These are phyloP conservation scores for Metarhizium album DNA, from an alignment of 2,329 filamentous ascomycete genomes.

Conservation along the genomic window DNA sequence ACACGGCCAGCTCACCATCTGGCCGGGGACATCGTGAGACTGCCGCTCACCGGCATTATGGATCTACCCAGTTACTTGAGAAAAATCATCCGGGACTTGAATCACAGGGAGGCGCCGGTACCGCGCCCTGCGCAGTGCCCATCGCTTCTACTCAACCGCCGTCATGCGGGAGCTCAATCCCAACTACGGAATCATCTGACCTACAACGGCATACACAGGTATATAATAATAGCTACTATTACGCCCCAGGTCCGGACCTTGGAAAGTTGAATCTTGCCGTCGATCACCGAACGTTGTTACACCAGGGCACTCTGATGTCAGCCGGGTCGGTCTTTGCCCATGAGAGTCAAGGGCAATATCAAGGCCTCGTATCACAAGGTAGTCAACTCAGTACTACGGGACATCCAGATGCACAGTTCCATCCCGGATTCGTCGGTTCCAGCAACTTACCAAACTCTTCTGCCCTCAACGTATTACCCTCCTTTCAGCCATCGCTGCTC, in stretches of 20 bases:
- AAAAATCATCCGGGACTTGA: not conserved
- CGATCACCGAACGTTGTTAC: not conserved
- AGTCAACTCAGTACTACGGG: not conserved
- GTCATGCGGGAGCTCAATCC: not conserved
- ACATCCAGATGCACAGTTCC: not conserved
- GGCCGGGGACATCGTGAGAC: slow-evolving; percentile 3
- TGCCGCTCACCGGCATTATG: not conserved
- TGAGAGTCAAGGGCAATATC: not conserved
- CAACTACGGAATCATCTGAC: not conserved
- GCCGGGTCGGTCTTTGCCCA: not conserved
- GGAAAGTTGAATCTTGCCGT: not conserved
- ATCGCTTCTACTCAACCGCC: slow-evolving; percentile 1
- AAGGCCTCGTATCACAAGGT: not conserved
- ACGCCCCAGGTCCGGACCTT: not conserved
- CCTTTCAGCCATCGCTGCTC: not conserved
- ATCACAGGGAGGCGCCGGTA: not conserved
- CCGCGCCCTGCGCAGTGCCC: not conserved
- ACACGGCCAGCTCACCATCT: not conserved
- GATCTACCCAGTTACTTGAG: not conserved
- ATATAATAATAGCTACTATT: not conserved
- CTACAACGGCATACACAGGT: not conserved
- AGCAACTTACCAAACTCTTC: not conserved
- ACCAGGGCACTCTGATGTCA: not conserved
- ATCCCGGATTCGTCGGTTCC: not conserved
- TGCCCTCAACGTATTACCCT: not conserved